These are phyloP conservation scores for Plectosphaerella cucumerina DNA, from an alignment of 2,329 filamentous ascomycete genomes.

Conservation along the genomic window DNA sequence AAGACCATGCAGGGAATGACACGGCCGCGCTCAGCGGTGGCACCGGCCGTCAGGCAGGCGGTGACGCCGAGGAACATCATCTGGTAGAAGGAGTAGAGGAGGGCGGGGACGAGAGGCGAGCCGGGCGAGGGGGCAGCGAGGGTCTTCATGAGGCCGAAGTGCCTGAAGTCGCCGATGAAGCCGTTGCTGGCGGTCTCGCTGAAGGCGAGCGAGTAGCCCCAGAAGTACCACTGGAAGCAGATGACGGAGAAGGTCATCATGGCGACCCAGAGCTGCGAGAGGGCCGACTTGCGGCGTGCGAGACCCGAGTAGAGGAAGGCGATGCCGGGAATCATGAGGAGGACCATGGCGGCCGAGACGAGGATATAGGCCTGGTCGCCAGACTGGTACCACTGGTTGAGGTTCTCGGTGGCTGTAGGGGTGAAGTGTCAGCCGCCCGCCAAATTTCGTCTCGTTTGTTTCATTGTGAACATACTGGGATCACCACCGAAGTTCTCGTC, in stretches of 20 bases:
- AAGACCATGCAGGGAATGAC: constrained; percentile 94
- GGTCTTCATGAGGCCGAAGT: constrained; percentile 85
- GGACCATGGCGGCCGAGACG: constrained; percentile 83
- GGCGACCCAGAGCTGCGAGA: constrained; percentile 95
- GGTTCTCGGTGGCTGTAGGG: constrained; percentile 67
- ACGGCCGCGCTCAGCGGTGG: constrained; percentile 89
- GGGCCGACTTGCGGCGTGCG: constrained; percentile 93
- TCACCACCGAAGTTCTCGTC: constrained; percentile 66
- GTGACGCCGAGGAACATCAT: constrained; percentile 98
- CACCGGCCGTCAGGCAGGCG: constrained; percentile 84
- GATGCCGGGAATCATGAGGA: constrained; percentile 95
- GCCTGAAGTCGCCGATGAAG: constrained; percentile 85
- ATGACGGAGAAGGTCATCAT: constrained; percentile 91
- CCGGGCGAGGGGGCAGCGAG: constrained; percentile 82
- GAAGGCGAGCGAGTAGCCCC: constrained; percentile 96
- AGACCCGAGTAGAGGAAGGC: constrained; percentile 97
- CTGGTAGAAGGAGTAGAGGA: constrained; percentile 96
- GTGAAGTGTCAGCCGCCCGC: not conserved
- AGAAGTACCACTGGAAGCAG: constrained; percentile 99
- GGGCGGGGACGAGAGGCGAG: constrained; percentile 79
- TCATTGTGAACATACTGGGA: constrained; percentile 57
- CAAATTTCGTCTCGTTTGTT: not conserved
- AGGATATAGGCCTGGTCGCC: constrained; percentile 96
- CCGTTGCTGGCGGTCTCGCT: constrained; percentile 76
- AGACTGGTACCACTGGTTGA: constrained; percentile 92